These are phyloP conservation scores for Hortiboletus campestris DNA, from an alignment of 768 basidiomycete species.

Conservation along the genomic window DNA sequence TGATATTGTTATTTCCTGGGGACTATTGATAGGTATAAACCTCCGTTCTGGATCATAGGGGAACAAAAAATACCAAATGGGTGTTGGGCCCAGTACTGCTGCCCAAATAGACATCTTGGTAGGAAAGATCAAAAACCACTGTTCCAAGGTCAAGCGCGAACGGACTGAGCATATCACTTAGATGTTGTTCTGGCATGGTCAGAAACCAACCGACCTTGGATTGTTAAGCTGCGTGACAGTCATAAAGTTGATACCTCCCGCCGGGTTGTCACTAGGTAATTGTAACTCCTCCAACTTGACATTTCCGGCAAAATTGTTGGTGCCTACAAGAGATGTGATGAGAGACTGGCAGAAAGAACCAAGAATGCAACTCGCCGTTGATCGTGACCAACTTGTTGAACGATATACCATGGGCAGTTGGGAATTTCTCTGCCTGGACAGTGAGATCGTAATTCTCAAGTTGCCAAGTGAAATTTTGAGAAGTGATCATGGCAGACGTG, in stretches of 20 bases:
- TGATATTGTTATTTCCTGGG: slow-evolving; percentile 57
- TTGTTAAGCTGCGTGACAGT: slow-evolving; percentile 57
- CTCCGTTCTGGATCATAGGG: background rate
- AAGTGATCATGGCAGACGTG: slow-evolving; percentile 61
- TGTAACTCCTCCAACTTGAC: slow-evolving; percentile 56
- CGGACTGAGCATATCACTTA: slow-evolving; percentile 40
- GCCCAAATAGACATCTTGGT: slow-evolving; percentile 56
- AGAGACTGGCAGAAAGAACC: background rate
- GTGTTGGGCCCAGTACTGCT: slow-evolving; percentile 52
- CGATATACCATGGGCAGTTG: slow-evolving; percentile 59
- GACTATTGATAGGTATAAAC: slow-evolving; percentile 31
- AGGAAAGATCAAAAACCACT: slow-evolving; percentile 59
- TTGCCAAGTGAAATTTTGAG: slow-evolving; percentile 66
- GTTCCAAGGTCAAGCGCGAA: slow-evolving; percentile 71
- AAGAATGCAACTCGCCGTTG: slow-evolving; percentile 40
- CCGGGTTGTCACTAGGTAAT: slow-evolving; percentile 64
- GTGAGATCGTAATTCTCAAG: slow-evolving; percentile 53
- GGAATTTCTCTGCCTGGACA: slow-evolving; percentile 68
- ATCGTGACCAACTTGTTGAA: slow-evolving; percentile 62
- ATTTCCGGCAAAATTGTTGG: slow-evolving; percentile 58
- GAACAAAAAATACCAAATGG: slow-evolving; percentile 40
- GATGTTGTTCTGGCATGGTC: background rate
- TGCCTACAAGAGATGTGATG: slow-evolving; percentile 37
- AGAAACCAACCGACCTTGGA: slow-evolving; percentile 42
- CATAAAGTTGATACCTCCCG: slow-evolving; percentile 65